Conservation (phyloP, 176 grass and related monocot species). For the Oryza glumipatula region DNA sequence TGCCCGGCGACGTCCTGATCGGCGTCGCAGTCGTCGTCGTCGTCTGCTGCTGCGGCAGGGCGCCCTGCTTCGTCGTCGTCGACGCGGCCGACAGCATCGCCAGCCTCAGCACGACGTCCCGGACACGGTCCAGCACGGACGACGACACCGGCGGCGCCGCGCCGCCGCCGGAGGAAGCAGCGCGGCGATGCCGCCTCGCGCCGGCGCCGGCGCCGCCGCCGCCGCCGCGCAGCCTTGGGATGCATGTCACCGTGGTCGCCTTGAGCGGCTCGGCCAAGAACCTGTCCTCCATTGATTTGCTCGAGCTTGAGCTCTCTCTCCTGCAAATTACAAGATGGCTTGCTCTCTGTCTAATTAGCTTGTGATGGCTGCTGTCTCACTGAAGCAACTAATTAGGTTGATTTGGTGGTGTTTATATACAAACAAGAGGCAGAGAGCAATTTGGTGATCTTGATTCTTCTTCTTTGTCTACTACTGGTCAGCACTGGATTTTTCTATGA, state of each 20-base stretch:
- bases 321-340: neutral
- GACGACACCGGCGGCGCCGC: neutral
- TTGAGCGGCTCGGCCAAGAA: conserved; percentile 33
- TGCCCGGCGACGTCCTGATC: neutral
- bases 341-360: neutral
- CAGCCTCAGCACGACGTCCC: conserved; percentile 60
- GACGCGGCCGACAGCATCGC: conserved; percentile 57
- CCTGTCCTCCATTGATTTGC: conserved; percentile 22
- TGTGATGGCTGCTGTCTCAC: neutral
- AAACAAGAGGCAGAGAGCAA: neutral
- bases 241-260: conserved; percentile 50
- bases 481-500: conserved; percentile 13
- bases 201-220: too few species aligned
- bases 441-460: conserved; percentile 23
- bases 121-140: conserved; percentile 60
- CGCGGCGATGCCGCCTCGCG: too few species aligned
- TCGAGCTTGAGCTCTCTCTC: neutral
- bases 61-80: neutral
- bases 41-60: neutral
- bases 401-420: conserved; percentile 19
- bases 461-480: neutral
- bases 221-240: conserved; percentile 63
- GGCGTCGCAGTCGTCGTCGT: too few species aligned
- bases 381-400: neutral
- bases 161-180: neutral